A percentile compares a stretch with the other conserved stretches of the same genome.
Evolutionary conservation across 345 rosid genomes (phyloP).

Genomic region (Trapa incisa): DNA sequence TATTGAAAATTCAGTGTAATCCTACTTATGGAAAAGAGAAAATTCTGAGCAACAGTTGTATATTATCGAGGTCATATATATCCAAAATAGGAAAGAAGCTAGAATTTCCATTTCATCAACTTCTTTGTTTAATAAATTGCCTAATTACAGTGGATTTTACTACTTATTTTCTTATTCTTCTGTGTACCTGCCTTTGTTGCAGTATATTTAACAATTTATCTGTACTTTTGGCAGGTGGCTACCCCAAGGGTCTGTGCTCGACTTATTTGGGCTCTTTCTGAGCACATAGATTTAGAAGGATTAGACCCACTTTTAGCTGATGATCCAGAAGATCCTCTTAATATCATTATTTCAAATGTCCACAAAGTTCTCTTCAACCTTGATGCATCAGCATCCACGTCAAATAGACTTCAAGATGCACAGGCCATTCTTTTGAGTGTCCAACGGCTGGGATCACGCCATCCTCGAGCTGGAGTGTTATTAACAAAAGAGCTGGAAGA

Average conservation of each 20-base stretch:
- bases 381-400: slow-evolving; percentile 26
- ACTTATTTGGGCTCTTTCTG: slow-evolving; percentile 81
- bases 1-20: neutral
- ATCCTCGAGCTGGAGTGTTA: slow-evolving; percentile 36
- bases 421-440: slow-evolving; percentile 86
- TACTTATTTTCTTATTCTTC: neutral
- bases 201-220: slow-evolving; percentile 2
- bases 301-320: slow-evolving; percentile 97
- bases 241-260: slow-evolving; percentile 25
- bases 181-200: neutral
- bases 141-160: neutral
- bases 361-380: slow-evolving; percentile 74
- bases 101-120: neutral
- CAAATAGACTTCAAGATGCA: slow-evolving; percentile 87
- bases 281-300: slow-evolving; percentile 91
- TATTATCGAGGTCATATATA: no score
- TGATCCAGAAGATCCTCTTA: slow-evolving; percentile 90
- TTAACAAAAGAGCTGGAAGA: slow-evolving; percentile 36
- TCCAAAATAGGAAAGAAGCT: neutral
- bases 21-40: no score
- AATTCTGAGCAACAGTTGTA: neutral
- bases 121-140: neutral
- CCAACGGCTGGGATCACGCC: slow-evolving; percentile 84
- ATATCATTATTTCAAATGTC: slow-evolving; percentile 66
- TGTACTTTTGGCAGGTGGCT: slow-evolving; percentile 37